A percentile compares a stretch with the other conserved stretches of the same genome.
Evolutionary conservation across 2,329 filamentous ascomycete species (phyloP).

Genomic region (Botrytis pseudocinerea): DNA sequence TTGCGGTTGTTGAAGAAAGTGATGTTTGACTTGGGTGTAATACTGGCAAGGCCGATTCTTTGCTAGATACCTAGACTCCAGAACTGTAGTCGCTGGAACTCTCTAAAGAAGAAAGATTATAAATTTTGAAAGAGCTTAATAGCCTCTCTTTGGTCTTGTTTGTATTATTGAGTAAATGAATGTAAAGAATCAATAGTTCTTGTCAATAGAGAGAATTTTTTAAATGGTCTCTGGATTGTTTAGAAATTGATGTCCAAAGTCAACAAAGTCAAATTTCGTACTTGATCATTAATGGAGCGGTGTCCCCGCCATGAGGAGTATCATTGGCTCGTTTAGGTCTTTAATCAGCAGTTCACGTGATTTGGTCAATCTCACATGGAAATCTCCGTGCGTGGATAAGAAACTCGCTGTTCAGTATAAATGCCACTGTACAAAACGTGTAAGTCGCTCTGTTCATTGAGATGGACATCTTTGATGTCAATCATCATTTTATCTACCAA

Average conservation of each 20-base stretch:
- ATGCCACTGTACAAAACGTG: neutral
- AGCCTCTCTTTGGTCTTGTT: neutral
- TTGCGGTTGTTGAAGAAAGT: constrained; percentile 22
- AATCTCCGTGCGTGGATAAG: neutral
- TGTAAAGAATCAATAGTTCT: constrained; percentile 30
- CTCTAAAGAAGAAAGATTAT: constrained; percentile 11
- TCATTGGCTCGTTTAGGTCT: constrained; percentile 6
- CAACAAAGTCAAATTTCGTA: constrained; percentile 5
- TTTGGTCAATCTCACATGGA: constrained; percentile 6
- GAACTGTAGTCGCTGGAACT: neutral
- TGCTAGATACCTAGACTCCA: neutral
- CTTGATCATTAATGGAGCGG: constrained; percentile 10
- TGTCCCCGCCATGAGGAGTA: neutral
- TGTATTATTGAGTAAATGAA: constrained; percentile 28
- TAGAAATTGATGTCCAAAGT: constrained; percentile 22
- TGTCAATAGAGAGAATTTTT: constrained; percentile 16
- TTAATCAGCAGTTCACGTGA: neutral
- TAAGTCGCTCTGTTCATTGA: neutral
- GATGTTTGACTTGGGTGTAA: constrained; percentile 20
- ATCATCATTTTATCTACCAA: neutral
- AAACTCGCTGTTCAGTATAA: neutral
- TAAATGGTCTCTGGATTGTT: constrained; percentile 4
- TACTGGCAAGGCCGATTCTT: constrained; percentile 1
- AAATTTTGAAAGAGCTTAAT: neutral
- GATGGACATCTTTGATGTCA: neutral